Base-by-base conservation (phyloP, 2,329 filamentous ascomycete genomes). In the Cercospora janseana region DNA sequence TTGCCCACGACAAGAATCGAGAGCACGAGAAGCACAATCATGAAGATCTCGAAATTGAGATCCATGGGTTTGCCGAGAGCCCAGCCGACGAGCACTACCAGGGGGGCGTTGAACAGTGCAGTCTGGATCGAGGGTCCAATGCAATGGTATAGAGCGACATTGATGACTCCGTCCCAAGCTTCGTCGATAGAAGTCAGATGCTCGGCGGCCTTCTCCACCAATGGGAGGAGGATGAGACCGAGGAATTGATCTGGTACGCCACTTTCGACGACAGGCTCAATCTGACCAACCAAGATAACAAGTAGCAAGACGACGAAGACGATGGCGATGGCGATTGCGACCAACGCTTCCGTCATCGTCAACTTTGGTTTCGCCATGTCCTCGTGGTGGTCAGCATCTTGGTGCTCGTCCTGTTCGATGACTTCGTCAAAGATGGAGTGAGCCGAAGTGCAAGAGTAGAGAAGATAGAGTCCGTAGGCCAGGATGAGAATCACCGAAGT, bases 71-170 rank as follows among this genome's bases (percentile, higher is more conserved):
- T 57, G 8, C 71, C 70, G 24, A 90, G 70, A 13, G 86, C 85
- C 91, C 91, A 96, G 32, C 86, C 87, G 32, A 94, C 85, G 27
- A 95, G 77, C 24, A 95, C 83, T 6, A 88, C 83, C 2, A 95
- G 78, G 0, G 91, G 90, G 0, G 85, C 88, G 65, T 94, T 95
- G 65, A 95, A 82, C 26, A 95, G 78, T 1, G 90, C 88, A 0
- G 91, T 95, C 70, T 95, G 90, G 50, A 95, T 85, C 0, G 87
- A 92, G 2, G 88, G 85, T 29, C 88, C 89, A 31, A 95, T 81
- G 48, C 92, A 87, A 67, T 95, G 88, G 31, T 87, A 86, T 16
- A 93, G 76, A 0, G 88, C 88, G 66, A 91, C 85, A 71, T 92
- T 92, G 76, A 68, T 67, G 64, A 85, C 82, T 63, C 87, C 81